These are phyloP conservation scores for Aspergillus wentii DNA, from an alignment of 495 filamentous ascomycete genomes.

Conservation along the genomic window DNA sequence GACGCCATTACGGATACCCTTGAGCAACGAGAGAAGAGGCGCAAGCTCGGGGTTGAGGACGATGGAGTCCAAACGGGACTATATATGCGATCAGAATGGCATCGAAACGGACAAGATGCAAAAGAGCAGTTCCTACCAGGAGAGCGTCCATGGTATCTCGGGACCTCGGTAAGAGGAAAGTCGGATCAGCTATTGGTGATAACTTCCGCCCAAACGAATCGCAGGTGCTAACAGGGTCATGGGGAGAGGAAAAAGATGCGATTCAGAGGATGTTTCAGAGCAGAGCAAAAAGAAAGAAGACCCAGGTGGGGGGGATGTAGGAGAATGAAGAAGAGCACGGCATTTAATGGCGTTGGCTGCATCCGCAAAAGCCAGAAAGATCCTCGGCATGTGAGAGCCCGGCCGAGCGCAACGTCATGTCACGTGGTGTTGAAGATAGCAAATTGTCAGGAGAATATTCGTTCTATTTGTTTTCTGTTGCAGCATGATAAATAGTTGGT, in stretches of 20 bases:
- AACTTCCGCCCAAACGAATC: constrained; percentile 11
- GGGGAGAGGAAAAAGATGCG: too few species aligned
- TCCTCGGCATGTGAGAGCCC: constrained; percentile 42
- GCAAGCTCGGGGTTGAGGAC: constrained; percentile 80
- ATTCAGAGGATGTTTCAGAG: background rate
- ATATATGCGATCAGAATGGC: constrained; percentile 3
- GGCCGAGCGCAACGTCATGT: constrained; percentile 35
- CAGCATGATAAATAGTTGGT: too few species aligned
- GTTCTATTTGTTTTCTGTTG: background rate
- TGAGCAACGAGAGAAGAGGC: constrained; percentile 75
- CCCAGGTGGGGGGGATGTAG: constrained; percentile 6
- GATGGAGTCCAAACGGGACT: constrained; percentile 55
- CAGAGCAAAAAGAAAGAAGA: constrained; percentile 8
- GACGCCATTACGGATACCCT: constrained; percentile 91
- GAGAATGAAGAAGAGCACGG: constrained; percentile 17
- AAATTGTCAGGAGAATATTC: background rate
- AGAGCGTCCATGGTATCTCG: constrained; percentile 35
- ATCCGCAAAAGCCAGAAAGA: constrained; percentile 25
- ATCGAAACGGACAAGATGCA: background rate
- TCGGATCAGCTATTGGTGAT: constrained; percentile 5
- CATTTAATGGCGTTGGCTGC: constrained; percentile 18
- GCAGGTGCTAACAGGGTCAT: constrained; percentile 10
- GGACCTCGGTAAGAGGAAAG: constrained; percentile 29
- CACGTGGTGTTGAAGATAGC: constrained; percentile 20
- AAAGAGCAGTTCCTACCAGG: constrained; percentile 19